Evolutionary conservation across 257 asterid species (phyloP), one percentile per base, ranked within the genome.

Genomic region (Solanum etuberosum): DNA sequence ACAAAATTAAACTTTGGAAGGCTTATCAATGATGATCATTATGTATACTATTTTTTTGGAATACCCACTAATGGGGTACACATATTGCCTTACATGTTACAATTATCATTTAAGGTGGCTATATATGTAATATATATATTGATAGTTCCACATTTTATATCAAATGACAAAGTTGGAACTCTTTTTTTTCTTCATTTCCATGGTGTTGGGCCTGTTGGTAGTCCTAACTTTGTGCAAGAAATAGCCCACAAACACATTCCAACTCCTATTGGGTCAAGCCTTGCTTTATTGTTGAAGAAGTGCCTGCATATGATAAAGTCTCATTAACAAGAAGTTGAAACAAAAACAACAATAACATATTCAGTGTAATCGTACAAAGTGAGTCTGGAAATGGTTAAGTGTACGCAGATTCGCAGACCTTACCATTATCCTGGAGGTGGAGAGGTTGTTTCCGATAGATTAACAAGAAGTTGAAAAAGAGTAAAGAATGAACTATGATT

Each of bases 381-480:
- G 27, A 9, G 3, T 61, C 3, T 10, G 6, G 0, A 2, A 63
- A n/a, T 25, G 6, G 18, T 63, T 11, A 63, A 5, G 71, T n/a
- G 4, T 63, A 63, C 2, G 0, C 18, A n/a, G 4, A 54, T 2
- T 20, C 1, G 0, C 12, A 54, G 0, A 63, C 0, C 16, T 2
- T 63, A 63, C 8, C 3, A n/a, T 7, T 25, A 63, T 12, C 32
- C 11, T 5, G 4, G 15, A 63, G 1, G 18, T 11, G 3, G 3
- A 63, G 32, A n/a, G 70, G 16, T 4, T 10, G 70, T 9, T 23
- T 61, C 31, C 1, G 16, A 61, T 61, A 61, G 31, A 73, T 35
- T 73, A 73, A 21, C 29, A 73, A 73, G 18, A 5, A 73, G 81
- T 35, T 35, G 4, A 72, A 40, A 35, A 20, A 10, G 16, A 35